Conservation (phyloP, 2,329 filamentous ascomycete species). For the Escovopsis weberi region DNA sequence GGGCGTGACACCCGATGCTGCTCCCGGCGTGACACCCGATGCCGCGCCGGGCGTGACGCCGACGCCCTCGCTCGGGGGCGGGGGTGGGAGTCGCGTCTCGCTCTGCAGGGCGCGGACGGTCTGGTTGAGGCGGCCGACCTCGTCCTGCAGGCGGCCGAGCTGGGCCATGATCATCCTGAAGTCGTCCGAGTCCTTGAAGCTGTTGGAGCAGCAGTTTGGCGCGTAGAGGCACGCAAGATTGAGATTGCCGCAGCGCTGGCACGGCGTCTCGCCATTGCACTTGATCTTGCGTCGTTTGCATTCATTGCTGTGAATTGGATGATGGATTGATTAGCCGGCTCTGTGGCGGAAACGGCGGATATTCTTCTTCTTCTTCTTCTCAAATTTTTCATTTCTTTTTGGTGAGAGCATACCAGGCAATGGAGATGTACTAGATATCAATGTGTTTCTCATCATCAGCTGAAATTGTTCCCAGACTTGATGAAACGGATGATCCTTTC, state of each 20-base stretch:
- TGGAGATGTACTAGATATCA: constrained; percentile 38
- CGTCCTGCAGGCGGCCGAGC: constrained; percentile 62
- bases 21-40: constrained; percentile 20
- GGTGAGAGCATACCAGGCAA: constrained; percentile 36
- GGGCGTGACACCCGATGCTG: constrained; percentile 16
- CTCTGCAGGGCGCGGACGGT: constrained; percentile 54
- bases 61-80: constrained; percentile 6
- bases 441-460: no score
- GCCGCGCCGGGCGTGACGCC: constrained; percentile 18
- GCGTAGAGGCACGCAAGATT: constrained; percentile 52
- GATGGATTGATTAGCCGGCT: no score
- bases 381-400: no score
- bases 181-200: constrained; percentile 85
- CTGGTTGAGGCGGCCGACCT: constrained; percentile 64
- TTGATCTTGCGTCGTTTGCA: constrained; percentile 65
- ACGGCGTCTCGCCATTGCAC: constrained; percentile 56
- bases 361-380: no score
- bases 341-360: no score
- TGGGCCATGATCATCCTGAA: constrained; percentile 70
- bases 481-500: no score
- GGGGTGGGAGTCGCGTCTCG: constrained; percentile 30
- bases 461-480: no score
- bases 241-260: constrained; percentile 53
- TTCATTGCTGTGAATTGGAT: constrained; percentile 39
- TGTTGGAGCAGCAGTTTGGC: constrained; percentile 54